These are phyloP conservation scores for Lipomyces anomalus DNA, from an alignment of 805 yeast species.

Conservation along the genomic window DNA sequence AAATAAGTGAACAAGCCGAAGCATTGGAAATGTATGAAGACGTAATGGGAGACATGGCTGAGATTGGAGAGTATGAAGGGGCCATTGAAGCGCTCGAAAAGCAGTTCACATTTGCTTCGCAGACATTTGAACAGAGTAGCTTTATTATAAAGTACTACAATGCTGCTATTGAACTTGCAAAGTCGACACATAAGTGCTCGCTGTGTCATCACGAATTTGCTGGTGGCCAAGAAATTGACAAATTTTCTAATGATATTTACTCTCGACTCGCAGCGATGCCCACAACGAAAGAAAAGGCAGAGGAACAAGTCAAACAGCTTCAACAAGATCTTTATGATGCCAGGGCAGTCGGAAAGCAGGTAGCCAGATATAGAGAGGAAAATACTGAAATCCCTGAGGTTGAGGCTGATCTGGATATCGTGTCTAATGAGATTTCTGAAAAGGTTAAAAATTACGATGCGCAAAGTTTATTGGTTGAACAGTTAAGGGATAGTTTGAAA, in stretches of 20 bases:
- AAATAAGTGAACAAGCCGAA: slow-evolving; percentile 7
- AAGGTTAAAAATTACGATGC: slow-evolving; percentile 14
- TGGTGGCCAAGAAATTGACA: slow-evolving; percentile 24
- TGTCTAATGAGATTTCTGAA: slow-evolving; percentile 5
- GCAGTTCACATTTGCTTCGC: slow-evolving; percentile 49
- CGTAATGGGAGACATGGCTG: slow-evolving; percentile 32
- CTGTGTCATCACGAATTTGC: slow-evolving; percentile 68
- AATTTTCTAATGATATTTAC: slow-evolving; percentile 26
- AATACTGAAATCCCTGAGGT: slow-evolving; percentile 23
- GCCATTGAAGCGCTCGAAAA: slow-evolving; percentile 53
- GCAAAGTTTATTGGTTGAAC: slow-evolving; percentile 3
- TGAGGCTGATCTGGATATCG: slow-evolving; percentile 29
- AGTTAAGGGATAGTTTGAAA: slow-evolving; percentile 18
- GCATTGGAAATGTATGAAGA: slow-evolving; percentile 2
- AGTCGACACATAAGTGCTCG: slow-evolving; percentile 53
- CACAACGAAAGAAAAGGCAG: slow-evolving; percentile 34
- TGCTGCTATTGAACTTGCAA: slow-evolving; percentile 62
- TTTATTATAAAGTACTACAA: slow-evolving; percentile 66
- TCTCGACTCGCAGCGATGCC: slow-evolving; percentile 34
- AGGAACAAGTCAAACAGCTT: slow-evolving; percentile 27
- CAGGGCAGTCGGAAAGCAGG: slow-evolving; percentile 14
- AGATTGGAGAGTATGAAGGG: slow-evolving; percentile 47
- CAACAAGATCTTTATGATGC: slow-evolving; percentile 19
- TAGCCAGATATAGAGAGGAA: slow-evolving; percentile 18
- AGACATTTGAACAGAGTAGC: slow-evolving; percentile 48